Conservation (phyloP, 768 basidiomycete genomes). For the Mycena floridula region DNA sequence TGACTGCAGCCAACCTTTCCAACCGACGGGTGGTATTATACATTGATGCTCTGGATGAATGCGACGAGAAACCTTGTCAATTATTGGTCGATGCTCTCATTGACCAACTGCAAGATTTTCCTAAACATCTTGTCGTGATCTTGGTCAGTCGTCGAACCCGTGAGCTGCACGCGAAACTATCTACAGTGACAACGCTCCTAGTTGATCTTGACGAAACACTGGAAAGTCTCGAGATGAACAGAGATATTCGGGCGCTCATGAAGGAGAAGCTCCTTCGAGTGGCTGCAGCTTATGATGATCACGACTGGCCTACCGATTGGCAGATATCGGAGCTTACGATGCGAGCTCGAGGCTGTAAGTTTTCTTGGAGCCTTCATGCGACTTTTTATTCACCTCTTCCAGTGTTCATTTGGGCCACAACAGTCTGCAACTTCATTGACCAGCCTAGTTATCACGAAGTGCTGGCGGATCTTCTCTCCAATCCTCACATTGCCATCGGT, state of each 20-base stretch:
- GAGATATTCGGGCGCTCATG: background rate
- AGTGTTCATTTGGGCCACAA: slow-evolving; percentile 3
- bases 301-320: background rate
- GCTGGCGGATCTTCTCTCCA: background rate
- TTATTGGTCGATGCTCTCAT: no score
- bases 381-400: no score
- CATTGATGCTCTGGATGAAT: no score
- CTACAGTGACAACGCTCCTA: background rate
- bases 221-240: background rate
- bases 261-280: background rate
- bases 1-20: no score
- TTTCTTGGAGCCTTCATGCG: no score
- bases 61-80: no score
- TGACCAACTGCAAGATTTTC: no score
- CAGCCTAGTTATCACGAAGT: slow-evolving; percentile 1
- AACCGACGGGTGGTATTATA: no score
- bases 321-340: background rate
- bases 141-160: background rate
- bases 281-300: background rate
- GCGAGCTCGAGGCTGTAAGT: background rate
- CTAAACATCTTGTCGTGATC: background rate
- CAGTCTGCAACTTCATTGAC: slow-evolving; percentile 2
- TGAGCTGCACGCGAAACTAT: background rate
- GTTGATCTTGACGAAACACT: slow-evolving; percentile 2
- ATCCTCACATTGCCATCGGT: background rate